A percentile compares a stretch with the other conserved stretches of the same genome.
phyloP scores from a whole-genome alignment of 306 rosid genomes.

The Fagus sylvatica region DNA sequence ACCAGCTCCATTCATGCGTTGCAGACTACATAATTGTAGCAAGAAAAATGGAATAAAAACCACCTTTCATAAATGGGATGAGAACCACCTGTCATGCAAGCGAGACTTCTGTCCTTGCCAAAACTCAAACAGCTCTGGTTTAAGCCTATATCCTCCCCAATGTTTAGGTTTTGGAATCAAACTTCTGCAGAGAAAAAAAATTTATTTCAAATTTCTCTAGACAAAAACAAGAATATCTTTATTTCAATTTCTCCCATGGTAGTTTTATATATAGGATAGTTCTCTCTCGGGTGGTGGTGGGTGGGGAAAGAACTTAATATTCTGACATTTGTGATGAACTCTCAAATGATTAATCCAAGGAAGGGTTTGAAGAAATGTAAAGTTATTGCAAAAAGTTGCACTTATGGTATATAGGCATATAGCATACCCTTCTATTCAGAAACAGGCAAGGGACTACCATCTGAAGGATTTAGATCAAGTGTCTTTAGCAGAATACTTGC shows the following conservation, averaged over 20 bases:
- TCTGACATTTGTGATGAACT: slow-evolving; percentile 22
- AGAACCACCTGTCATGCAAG: slow-evolving; percentile 97
- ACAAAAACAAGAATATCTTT: slow-evolving; percentile 14
- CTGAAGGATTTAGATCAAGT: neutral
- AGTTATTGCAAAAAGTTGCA: neutral
- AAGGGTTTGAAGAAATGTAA: slow-evolving; percentile 4
- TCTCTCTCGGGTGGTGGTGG: neutral
- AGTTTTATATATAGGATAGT: slow-evolving; percentile 25
- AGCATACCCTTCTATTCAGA: slow-evolving; percentile 2
- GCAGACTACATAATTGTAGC: slow-evolving; percentile 9
- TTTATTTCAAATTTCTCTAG: no score
- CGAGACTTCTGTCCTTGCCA: slow-evolving; percentile 99
- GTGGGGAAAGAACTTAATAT: neutral
- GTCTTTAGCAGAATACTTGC: neutral
- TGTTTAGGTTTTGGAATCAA: slow-evolving; percentile 78
- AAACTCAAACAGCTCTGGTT: slow-evolving; percentile 80
- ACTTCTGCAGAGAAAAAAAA: slow-evolving; percentile 57
- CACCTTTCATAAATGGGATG: slow-evolving; percentile 56
- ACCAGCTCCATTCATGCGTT: neutral
- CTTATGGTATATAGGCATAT: slow-evolving; percentile 1
- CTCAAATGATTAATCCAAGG: slow-evolving; percentile 12
- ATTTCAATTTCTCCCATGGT: slow-evolving; percentile 16
- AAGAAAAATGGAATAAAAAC: slow-evolving; percentile 28
- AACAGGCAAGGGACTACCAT: slow-evolving; percentile 7
- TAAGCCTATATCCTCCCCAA: slow-evolving; percentile 98